Base-by-base conservation (phyloP, 768 basidiomycete genomes). In the Naganishia kalamii region DNA sequence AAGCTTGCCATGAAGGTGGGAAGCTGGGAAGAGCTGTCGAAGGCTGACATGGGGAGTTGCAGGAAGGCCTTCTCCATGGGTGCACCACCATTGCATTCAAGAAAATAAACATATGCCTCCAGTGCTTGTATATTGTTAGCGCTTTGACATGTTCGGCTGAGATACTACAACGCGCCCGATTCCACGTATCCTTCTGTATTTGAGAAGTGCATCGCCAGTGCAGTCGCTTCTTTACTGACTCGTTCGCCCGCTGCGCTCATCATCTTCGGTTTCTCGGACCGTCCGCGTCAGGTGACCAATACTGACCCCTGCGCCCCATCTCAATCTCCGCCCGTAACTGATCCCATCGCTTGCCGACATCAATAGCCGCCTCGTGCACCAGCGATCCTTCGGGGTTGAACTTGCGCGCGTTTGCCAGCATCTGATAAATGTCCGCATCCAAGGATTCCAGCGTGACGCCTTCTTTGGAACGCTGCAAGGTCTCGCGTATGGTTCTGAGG, bases 401-500 rank as follows among this genome's bases (percentile, higher is more conserved):
- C 60, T 83, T 84, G 75, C 88, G 84, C 17, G 93, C 90, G 74
- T 97, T 98, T 66, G 84, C 80, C 65, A 90, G 78, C 92, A 98
- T 94, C 46, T 93, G 82, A 47, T 87, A 84, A 61, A 93, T 79
- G 74, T 98, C 94, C 1, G 86, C 87, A 74, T 90, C 88, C 71
- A 94, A 86, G 2, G 85, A 85, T 49, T 89, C 88, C 59, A 85
- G 77, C 2, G 85, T 83, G 33, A 87, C 86, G 75, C 93, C 93
- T 80, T 92, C 91, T 35, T 79, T 80, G n/a, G 71, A 33, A 17
- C 43, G 25, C 65, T 91, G 88, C 65, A 97, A 81, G 75, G 88
- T 91, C 71, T 82, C 82, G 67, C 87, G 84, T 72, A 98, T 93
- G 54, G 87, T 87, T 68, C 81, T 80, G 62, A 98, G 80, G 78